Evolutionary conservation across 371 early-diverging fungal species (phyloP), one percentile per base, ranked within the genome.

Genomic region (Mucor racemosus): DNA sequence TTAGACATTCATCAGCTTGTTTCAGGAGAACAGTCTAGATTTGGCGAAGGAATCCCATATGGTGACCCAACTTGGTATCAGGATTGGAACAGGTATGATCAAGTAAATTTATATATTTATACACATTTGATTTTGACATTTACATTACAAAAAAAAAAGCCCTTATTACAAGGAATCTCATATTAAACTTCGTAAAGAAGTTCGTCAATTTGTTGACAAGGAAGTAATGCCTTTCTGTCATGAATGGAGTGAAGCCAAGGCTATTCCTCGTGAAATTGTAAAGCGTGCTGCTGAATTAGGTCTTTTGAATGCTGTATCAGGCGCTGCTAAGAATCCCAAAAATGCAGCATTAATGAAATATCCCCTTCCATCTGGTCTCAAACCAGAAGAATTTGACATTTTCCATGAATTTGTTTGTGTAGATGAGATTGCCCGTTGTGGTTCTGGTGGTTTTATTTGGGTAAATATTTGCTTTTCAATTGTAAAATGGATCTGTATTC

Each of bases 41-140:
- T 92, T 72, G 93, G 93, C 46, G 94, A 93, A 60, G 78, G 88
- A 72, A 76, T 94, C 39, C 94, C 94, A 6, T 92, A 86, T 76
- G 92, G 92, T 7, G 95, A 95, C 68, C 94, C 95, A n/a, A 87
- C 87, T 63, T 94, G 94, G 94, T 95, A 92, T 80, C 88, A 90
- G 65, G 91, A 90, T 40, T 87, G 86, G 80, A 79, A 84, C 66
- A 77, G 81, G 79, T 78, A 66, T 15, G 15, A 4, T 41, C 2
- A 9, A 14, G 4, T 9, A 6, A 26, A 5, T 33, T 5, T 9
- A 3, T 26, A 15, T 33, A 14, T 26, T 7, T 42, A 26, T 14
- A 26, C 3, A 26, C 26, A 26, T 26, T 26, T 26, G 26, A 26
- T 26, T 26, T 26, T 26, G 26, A 26, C 26, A 26, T 26, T 26